Evolutionary conservation across 2,329 filamentous ascomycete species (phyloP), one percentile per base, ranked within the genome.

Genomic region (Xylariales sp.): DNA sequence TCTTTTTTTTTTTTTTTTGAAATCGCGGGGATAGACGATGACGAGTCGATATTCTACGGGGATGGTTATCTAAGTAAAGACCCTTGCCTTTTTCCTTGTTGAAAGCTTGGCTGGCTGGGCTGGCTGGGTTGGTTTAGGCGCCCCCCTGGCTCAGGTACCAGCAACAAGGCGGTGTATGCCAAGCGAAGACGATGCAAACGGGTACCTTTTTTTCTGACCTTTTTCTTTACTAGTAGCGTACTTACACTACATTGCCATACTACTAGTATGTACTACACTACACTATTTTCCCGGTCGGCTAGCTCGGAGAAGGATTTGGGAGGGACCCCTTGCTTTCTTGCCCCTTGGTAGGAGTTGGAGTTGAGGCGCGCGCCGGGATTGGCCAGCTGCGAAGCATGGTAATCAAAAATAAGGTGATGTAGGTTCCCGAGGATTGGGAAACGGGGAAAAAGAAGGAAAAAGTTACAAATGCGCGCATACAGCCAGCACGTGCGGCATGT

Each of bases 391-490:
- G 10, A 61, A 50, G 57, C 57, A 36, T 65, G 63, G 56, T 61
- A 14, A 34, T 65, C 63, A 56, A 65, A 61, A 65, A 65, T 61
- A 65, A 65, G 56, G 32, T 5, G 4, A 23, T 39, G 30, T 9
- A 16, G 5, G 9, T 41, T 41, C 39, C 39, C 9, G 39, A 41
- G 9, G 39, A 1, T 41, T 41, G 9, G 39, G 39, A 41, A 41
- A 23, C 4, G 10, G 2, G 53, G 18, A 6, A 23, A 14, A 18
- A 5, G 10, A 39, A 10, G 9, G 36, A 9, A 10, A 39, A 12
- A 39, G 8, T 10, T 39, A 39, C 8, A 8, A 34, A 34, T 34
- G 32, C 8, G 32, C 23, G 23, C 23, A 23, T 23, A 23, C 23
- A 23, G 2, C 23, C 23, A 23, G 2, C 23, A 8, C 32, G 3